Base-by-base conservation (phyloP, 73 alveolate genomes). In the Strombidium stylifer region DNA sequence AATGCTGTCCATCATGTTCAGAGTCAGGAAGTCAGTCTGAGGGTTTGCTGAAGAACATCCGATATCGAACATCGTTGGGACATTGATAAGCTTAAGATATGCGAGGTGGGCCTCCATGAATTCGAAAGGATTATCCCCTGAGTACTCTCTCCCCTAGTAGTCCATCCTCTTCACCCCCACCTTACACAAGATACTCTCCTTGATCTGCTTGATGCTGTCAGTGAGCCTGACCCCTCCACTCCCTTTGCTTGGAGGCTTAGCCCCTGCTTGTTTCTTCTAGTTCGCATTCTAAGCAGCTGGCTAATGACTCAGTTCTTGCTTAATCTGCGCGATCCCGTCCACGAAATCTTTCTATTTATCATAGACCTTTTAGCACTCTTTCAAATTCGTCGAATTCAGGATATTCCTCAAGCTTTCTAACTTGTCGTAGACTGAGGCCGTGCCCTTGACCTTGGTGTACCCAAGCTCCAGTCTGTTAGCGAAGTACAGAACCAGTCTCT, bases 11-110 rank as follows among this genome's bases (percentile, higher is more conserved):
- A 64, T 19, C 69, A 67, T 48, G 34, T 67, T 51, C 34, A 67
- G 48, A 1, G 57, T 30, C 3, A 50, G 81, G 20, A 40, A 18
- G 31, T 50, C 69, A 18, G 57, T 67, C 8, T 37, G 51, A 10
- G 82, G 82, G 34, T 48, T 57, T 1, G 72, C 20, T 53, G 51
- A 27, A 16, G 36, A 20, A 53, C 72, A 51, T 3, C 82, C 82
- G 37, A 69, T 23, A 32, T 69, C 82, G 53, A 52, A 69, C 56
- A 48, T 53, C 11, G 70, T 69, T 37, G 82, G 82, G 8, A 53
- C 72, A 39, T 69, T 69, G 2, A 69, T 53, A 14, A 69, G 32
- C 20, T 69, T 69, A 11, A 69, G 49, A 41, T 69, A 69, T 19
- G 70, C 82, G 1, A 54, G 41, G 4, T 42, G 52, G 7, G 42